Conservation (phyloP, 768 basidiomycete species). For the Phallus indusiatus region DNA sequence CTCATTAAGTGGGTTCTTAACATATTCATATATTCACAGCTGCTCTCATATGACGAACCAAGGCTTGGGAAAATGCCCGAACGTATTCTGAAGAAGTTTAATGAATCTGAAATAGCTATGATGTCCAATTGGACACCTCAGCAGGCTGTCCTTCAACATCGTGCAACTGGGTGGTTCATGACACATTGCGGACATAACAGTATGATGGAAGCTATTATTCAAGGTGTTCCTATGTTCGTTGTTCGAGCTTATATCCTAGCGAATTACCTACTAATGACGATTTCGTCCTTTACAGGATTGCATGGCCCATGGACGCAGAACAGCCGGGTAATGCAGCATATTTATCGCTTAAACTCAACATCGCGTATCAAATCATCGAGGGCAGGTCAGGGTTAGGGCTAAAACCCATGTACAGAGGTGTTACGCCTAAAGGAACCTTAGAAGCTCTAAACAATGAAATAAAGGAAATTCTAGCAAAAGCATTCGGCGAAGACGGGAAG, state of each 20-base stretch:
- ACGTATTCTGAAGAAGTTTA: constrained; percentile 12
- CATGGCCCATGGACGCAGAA: constrained; percentile 20
- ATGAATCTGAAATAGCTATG: constrained; percentile 14
- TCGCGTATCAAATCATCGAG: constrained; percentile 16
- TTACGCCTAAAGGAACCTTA: constrained; percentile 12
- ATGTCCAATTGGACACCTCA: constrained; percentile 19
- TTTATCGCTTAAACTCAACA: constrained; percentile 10
- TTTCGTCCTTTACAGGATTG: constrained; percentile 12
- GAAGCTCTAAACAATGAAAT: constrained; percentile 15
- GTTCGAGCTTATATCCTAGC: no score
- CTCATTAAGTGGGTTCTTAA: no score
- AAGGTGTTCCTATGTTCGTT: constrained; percentile 17
- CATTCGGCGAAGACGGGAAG: constrained; percentile 14
- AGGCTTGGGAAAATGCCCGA: constrained; percentile 15
- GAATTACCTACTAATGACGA: background rate
- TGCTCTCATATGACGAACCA: constrained; percentile 15
- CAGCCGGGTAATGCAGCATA: constrained; percentile 18
- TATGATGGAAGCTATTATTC: constrained; percentile 15
- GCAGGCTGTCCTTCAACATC: constrained; percentile 18
- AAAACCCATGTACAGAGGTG: no score
- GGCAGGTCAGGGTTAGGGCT: constrained; percentile 14
- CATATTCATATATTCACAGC: background rate
- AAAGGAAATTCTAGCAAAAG: constrained; percentile 8
- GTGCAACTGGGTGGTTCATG: constrained; percentile 18
- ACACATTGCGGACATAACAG: constrained; percentile 20